Conservation (phyloP, 495 filamentous ascomycete genomes). For the Aspergillus biplanus region DNA sequence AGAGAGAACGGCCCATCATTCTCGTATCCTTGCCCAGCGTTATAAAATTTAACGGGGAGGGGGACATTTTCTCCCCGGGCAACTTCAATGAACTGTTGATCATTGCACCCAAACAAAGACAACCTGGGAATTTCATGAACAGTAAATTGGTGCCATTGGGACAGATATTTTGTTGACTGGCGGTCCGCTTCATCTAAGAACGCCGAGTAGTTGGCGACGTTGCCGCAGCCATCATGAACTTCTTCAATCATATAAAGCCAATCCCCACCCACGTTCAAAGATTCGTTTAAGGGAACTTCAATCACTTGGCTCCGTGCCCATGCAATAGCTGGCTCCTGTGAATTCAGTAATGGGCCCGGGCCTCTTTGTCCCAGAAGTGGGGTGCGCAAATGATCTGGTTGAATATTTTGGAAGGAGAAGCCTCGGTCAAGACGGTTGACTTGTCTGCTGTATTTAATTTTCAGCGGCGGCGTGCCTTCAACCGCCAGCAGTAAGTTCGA, state of each 20-base stretch:
- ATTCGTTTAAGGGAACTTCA: constrained; percentile 83
- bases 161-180: constrained; percentile 52
- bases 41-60: constrained; percentile 74
- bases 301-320: constrained; percentile 82
- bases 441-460: constrained; percentile 84
- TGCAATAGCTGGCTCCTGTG: constrained; percentile 60
- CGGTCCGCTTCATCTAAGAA: constrained; percentile 61
- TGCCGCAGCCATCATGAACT: constrained; percentile 87
- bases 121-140: constrained; percentile 85
- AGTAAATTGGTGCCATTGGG: constrained; percentile 78
- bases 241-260: constrained; percentile 93
- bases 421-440: constrained; percentile 76
- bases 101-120: constrained; percentile 72
- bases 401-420: constrained; percentile 85
- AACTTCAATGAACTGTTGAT: constrained; percentile 77
- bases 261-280: constrained; percentile 70
- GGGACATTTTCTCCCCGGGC: constrained; percentile 69
- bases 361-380: constrained; percentile 64
- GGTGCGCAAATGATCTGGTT: constrained; percentile 82
- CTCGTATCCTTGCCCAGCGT: constrained; percentile 56
- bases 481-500: constrained; percentile 83
- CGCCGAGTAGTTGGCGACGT: constrained; percentile 78
- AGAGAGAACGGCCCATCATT: constrained; percentile 48
- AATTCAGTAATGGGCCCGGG: constrained; percentile 57
- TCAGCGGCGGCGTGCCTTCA: constrained; percentile 87